Conservation (phyloP, 768 basidiomycete genomes). For the Phylloporus rhodoxanthus region DNA sequence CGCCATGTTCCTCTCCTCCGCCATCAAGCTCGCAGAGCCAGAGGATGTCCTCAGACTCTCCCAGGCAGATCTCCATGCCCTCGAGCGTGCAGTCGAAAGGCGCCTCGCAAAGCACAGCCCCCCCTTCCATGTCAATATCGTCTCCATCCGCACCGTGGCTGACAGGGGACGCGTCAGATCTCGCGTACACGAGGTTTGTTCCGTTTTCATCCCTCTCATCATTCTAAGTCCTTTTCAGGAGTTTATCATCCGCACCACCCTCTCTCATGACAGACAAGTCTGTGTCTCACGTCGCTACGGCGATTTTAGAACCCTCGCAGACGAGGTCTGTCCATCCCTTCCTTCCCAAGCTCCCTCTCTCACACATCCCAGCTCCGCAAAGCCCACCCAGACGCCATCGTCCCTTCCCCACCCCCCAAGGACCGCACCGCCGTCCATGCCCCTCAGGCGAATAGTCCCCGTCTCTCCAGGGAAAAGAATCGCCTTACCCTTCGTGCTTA, state of each 20-base stretch:
- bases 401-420: constrained; percentile 82
- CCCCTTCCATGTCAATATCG: constrained; percentile 85
- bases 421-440: constrained; percentile 67
- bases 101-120: constrained; percentile 46
- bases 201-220: background rate
- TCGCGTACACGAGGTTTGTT: constrained; percentile 79
- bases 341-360: background rate
- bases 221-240: constrained; percentile 48
- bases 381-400: constrained; percentile 75
- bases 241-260: constrained; percentile 87
- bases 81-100: constrained; percentile 67
- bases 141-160: constrained; percentile 76
- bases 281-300: constrained; percentile 92
- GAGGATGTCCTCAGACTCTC: constrained; percentile 90
- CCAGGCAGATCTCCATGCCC: constrained; percentile 74
- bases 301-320: constrained; percentile 84
- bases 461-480: constrained; percentile 88
- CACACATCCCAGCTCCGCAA: constrained; percentile 62
- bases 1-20: constrained; percentile 72
- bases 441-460: constrained; percentile 13
- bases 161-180: constrained; percentile 84
- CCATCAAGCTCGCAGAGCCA: constrained; percentile 72
- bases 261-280: constrained; percentile 65
- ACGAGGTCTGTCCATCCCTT: constrained; percentile 52
- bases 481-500: constrained; percentile 90